Evolutionary conservation across 2,329 filamentous ascomycete genomes (phyloP), one percentile per base, ranked within the genome.

Genomic region (Cadophora sp.): DNA sequence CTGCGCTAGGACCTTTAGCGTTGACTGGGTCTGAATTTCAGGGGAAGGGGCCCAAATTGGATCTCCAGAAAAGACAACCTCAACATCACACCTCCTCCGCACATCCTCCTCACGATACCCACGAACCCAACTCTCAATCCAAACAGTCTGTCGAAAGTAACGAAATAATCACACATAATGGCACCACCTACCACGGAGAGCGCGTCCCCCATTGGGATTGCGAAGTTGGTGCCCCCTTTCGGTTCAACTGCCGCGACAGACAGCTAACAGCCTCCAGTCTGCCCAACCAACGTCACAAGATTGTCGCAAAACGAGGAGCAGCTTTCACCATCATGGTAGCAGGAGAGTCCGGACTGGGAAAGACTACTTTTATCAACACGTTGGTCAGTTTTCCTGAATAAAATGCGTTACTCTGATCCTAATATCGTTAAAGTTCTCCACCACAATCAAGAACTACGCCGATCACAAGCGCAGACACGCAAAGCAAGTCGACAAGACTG

Each of bases 321-420:
- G 92, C 94, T 79, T 99, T 99, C 84, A 99, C 96, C 73, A 97
- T 99, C 79, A 99, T 99, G 96, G 96, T 97, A 85, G 96, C 96
- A 84, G 95, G 95, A 84, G 95, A 99, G 85, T 98, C 96, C 74
- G 95, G 95, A 79, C 85, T 98, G 76, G 96, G 96, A 85, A 99
- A 99, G 89, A 99, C 96, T 30, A 99, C 96, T 77, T 99, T 99
- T 84, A 98, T 99, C 89, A 99, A 99, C 90, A 99, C 96, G 68
- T 90, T 99, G 69, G 51, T 27, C 24, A 18, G 51, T 58, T 22
- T 33, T n/a, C 24, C 5, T 2, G 3, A 11, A 14, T 20, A 14
- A 45, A 45, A 30, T 33, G 24, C 18, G 16, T 48, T 33, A 14
- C n/a, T 30, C 27, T 24, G 11, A 27, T 24, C 11, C 47, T 62